Percentiles rank a stretch among this genome's conserved stretches.
phyloP scores from a whole-genome alignment of 2,329 filamentous ascomycete genomes.

The Sordariomycetes sp. region DNA sequence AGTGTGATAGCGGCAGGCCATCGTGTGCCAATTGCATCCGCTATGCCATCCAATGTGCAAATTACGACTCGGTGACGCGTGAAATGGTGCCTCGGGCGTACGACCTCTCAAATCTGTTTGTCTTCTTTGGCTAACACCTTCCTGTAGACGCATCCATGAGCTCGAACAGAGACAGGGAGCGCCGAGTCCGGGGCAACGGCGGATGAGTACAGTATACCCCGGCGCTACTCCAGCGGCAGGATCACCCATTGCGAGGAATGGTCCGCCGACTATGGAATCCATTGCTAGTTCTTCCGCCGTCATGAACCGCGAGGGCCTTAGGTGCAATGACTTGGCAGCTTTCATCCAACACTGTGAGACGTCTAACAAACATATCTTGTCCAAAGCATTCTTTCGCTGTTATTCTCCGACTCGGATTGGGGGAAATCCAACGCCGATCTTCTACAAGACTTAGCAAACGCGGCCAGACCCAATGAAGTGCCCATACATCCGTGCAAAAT shows the following conservation, averaged over 20 bases:
- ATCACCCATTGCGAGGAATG: background rate
- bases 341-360: background rate
- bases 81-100: background rate
- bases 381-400: slow-evolving; percentile 7
- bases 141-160: slow-evolving; percentile 10
- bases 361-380: background rate
- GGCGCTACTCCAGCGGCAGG: background rate
- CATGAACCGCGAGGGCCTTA: slow-evolving; percentile 7
- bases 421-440: slow-evolving; percentile 7
- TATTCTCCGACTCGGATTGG: slow-evolving; percentile 9
- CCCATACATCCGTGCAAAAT: background rate
- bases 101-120: background rate
- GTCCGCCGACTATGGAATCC: slow-evolving; percentile 7
- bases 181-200: slow-evolving; percentile 4
- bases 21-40: background rate
- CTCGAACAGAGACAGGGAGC: slow-evolving; percentile 12
- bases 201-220: background rate
- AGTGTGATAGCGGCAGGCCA: background rate
- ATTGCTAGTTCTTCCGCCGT: slow-evolving; percentile 6
- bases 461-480: slow-evolving; percentile 3
- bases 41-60: background rate
- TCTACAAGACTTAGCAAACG: slow-evolving; percentile 5
- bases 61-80: background rate
- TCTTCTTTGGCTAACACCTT: background rate
- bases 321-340: background rate